Conservation (phyloP, 495 filamentous ascomycete genomes). For the Penicillium parvum region DNA sequence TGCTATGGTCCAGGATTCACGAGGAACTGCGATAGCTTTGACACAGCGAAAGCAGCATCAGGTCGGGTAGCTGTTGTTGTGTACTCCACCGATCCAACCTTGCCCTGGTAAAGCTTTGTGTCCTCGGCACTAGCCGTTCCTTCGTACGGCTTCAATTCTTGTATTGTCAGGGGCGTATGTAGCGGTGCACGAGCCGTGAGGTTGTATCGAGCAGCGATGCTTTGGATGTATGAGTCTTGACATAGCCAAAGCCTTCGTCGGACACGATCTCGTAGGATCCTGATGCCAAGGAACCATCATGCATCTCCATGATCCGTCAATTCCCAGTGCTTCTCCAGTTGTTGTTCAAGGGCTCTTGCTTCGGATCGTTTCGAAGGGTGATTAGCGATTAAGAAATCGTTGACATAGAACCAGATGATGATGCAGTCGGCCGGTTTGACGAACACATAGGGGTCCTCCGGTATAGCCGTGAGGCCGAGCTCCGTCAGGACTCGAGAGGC, state of each 20-base stretch:
- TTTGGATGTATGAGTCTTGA: too few species aligned
- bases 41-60: constrained; percentile 11
- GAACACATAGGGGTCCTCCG: neutral
- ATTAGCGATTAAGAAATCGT: constrained; percentile 10
- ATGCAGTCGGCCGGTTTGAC: neutral
- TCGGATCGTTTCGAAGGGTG: too few species aligned
- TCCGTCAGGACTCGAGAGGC: neutral
- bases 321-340: constrained; percentile 9
- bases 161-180: constrained; percentile 6
- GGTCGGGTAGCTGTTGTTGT: constrained; percentile 17
- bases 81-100: constrained; percentile 22
- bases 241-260: constrained; percentile 13
- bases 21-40: constrained; percentile 14
- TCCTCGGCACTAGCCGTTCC: neutral
- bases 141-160: constrained; percentile 6
- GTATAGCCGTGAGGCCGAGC: neutral
- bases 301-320: constrained; percentile 7
- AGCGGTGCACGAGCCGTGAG: neutral
- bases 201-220: constrained; percentile 12
- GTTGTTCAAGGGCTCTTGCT: neutral
- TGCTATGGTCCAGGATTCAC: constrained; percentile 17
- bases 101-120: constrained; percentile 15
- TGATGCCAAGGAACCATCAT: constrained; percentile 19
- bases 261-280: constrained; percentile 7
- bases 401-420: too few species aligned